Evolutionary conservation across 371 early-diverging fungal genomes (phyloP).

Genomic region (Rhizopus microsporus): DNA sequence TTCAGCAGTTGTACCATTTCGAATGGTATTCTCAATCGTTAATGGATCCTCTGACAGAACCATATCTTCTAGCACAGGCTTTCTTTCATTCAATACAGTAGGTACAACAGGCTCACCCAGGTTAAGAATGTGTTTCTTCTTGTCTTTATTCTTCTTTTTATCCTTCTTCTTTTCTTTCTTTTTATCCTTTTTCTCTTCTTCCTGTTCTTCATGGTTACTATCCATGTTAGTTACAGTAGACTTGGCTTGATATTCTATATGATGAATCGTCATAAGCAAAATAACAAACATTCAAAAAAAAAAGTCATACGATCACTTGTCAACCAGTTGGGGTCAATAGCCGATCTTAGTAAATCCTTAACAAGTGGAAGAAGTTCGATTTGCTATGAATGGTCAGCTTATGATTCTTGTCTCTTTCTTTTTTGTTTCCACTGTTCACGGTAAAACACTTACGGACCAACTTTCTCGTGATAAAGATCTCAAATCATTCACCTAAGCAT

Average conservation of each 20-base stretch:
- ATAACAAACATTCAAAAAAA: not conserved
- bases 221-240: conserved; percentile 24
- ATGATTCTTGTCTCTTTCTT: not conserved
- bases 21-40: conserved; percentile 27
- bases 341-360: conserved; percentile 40
- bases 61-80: not conserved
- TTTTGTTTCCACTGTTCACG: not conserved
- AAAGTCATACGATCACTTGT: not conserved
- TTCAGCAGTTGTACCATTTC: conserved; percentile 11
- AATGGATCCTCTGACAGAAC: conserved; percentile 14
- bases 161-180: conserved; percentile 20
- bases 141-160: conserved; percentile 9
- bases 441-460: conserved; percentile 43
- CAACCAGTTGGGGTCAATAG: conserved; percentile 20
- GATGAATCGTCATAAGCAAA: not conserved
- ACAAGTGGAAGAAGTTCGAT: conserved; percentile 49
- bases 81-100: conserved; percentile 7
- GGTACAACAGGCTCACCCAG: conserved; percentile 29
- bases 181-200: conserved; percentile 10
- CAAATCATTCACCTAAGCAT: conserved; percentile 37
- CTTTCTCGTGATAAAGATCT: conserved; percentile 47
- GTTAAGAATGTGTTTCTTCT: conserved; percentile 8
- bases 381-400: conserved; percentile 26
- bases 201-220: conserved; percentile 24
- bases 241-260: not conserved